These are phyloP conservation scores for Flaveria trinervia DNA, from an alignment of 129 eudicot species.

Conservation along the genomic window DNA sequence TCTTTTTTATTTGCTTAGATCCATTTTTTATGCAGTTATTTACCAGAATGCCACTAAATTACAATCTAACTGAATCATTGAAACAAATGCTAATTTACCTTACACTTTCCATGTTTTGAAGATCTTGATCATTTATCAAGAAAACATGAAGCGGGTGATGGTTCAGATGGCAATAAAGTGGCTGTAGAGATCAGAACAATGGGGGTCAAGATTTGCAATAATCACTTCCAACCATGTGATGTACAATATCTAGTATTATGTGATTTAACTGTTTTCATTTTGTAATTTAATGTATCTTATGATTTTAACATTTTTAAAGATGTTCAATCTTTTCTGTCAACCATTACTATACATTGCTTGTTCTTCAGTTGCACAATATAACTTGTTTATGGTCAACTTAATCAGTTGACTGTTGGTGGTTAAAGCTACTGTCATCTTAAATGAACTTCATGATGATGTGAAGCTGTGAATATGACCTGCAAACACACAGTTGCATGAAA, in stretches of 20 bases:
- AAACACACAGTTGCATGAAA: conserved; percentile 22
- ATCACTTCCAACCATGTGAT: conserved; percentile 15
- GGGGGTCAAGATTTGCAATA: conserved; percentile 28
- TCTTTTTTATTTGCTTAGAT: not conserved
- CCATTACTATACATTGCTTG: conserved; percentile 19
- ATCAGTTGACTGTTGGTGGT: not conserved
- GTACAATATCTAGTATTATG: conserved; percentile 26
- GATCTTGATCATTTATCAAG: conserved; percentile 23
- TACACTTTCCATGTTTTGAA: conserved; percentile 5
- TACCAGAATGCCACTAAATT: not conserved
- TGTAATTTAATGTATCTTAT: conserved; percentile 30
- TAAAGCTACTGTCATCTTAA: not conserved
- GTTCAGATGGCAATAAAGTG: conserved; percentile 39
- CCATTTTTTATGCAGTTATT: not conserved
- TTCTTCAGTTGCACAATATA: conserved; percentile 7
- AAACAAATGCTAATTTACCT: not conserved
- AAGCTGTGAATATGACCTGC: conserved; percentile 37
- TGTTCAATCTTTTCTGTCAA: conserved; percentile 1
- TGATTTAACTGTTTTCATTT: conserved; percentile 19
- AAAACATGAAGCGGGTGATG: conserved; percentile 47
- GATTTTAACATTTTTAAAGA: conserved; percentile 26
- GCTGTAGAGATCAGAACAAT: conserved; percentile 32
- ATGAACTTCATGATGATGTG: not conserved
- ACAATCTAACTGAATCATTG: not conserved
- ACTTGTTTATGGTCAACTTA: conserved; percentile 1